Percentiles rank a stretch among this genome's conserved stretches.
Conservation (phyloP, 805 yeast genomes). For the Nakazawaea molendinolei region DNA sequence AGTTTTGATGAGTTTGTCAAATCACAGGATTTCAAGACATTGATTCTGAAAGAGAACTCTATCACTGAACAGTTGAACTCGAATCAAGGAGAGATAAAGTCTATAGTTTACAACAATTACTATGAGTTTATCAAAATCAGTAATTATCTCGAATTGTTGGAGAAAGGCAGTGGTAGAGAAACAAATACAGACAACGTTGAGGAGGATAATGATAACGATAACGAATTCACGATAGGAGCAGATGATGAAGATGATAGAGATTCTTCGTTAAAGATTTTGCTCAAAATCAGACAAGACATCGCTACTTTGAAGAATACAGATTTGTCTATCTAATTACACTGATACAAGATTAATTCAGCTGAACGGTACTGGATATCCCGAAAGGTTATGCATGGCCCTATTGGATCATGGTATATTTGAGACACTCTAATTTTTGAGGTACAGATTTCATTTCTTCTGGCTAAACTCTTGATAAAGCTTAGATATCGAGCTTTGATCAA, state of each 20-base stretch:
- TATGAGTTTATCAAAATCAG: constrained; percentile 65
- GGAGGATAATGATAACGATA: constrained; percentile 7
- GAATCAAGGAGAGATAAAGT: constrained; percentile 56
- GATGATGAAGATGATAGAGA: constrained; percentile 15
- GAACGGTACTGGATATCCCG: too few species aligned
- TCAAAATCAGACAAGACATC: constrained; percentile 18
- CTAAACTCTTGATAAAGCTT: too few species aligned
- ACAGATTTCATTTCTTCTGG: too few species aligned
- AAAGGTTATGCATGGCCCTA: too few species aligned
- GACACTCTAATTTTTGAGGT: too few species aligned
- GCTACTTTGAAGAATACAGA: constrained; percentile 15
- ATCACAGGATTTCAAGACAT: constrained; percentile 22
- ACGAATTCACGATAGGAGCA: constrained; percentile 11
- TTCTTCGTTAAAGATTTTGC: constrained; percentile 18
- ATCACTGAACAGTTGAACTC: constrained; percentile 40
- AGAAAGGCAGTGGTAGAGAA: constrained; percentile 13
- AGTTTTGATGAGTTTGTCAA: constrained; percentile 27
- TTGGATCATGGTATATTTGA: too few species aligned
- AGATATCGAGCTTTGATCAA: too few species aligned
- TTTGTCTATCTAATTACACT: constrained; percentile 5
- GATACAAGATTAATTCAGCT: too few species aligned
- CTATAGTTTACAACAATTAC: constrained; percentile 70
- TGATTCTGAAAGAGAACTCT: constrained; percentile 30
- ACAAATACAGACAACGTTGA: background rate
- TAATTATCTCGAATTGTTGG: constrained; percentile 39